Base-by-base conservation (phyloP, 305 asterid species). In the Fraxinus nigra region DNA sequence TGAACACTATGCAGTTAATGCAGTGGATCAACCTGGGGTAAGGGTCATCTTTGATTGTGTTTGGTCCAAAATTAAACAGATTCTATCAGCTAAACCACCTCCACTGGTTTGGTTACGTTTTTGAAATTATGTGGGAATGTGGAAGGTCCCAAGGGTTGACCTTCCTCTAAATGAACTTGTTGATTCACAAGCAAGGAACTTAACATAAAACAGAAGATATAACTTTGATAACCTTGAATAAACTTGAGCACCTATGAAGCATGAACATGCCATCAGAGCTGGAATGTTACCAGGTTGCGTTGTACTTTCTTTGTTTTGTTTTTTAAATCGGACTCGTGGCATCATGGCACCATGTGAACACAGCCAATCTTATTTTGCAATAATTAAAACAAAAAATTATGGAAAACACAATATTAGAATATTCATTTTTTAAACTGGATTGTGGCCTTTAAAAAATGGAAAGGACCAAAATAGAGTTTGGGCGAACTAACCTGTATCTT, bases 1-100 rank as follows among this genome's bases (percentile, higher is more conserved):
- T 79, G 90, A 90, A 75, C 85, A 81, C 79, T 96, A 92, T 85
- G 91, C 92, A 82, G 98, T 90, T 83, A 95, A 94, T 86, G 88
- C 88, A 79, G 87, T 94, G 75, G 95, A 93, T 22, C 94, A 86
- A 82, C 86, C 94, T 61, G 79, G 86, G 82, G 99, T 94, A 90
- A 91, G 93, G 87, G 54, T 82, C 16, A 67, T 46, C 63, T 78
- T 65, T 84, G 34, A 78, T 67, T 80, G 37, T 78, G 56, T 51
- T 77, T 70, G 61, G 56, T 40, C 75, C 46, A 72, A 37, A 56
- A 38, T 30, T 70, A 43, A 70, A 32, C 75, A 70, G 34, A 70
- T 70, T 70, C 20, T 70, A 69, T 69, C 43, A 26, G 37, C 34
- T 30, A 65, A 65, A 65, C 35, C 30, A 65, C 28, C 73, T 28